Evolutionary conservation across 441 rosid genomes (phyloP).

Genomic region (Omphalea diandra): DNA sequence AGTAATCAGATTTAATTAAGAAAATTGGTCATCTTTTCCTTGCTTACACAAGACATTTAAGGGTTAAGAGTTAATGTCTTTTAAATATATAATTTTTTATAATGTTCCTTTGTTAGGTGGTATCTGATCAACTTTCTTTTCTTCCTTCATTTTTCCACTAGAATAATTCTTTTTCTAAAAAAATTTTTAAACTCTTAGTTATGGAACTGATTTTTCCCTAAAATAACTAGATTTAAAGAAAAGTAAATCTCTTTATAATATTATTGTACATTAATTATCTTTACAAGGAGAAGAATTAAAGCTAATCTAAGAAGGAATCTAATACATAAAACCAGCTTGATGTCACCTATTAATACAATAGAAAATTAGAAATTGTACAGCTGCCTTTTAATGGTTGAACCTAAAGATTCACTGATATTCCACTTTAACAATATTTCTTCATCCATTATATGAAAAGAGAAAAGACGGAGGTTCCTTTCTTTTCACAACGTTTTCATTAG

Average conservation of each 20-base stretch:
- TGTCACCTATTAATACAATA: not conserved
- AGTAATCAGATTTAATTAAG: not conserved
- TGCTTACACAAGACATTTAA: not conserved
- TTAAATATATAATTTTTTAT: not conserved
- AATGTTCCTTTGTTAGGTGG: slow-evolving; percentile 10
- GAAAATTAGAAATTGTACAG: not conserved
- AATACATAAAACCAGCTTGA: not conserved
- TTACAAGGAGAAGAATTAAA: not conserved
- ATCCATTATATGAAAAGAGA: not conserved
- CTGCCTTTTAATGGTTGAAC: no score
- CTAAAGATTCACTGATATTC: not conserved
- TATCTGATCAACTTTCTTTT: slow-evolving; percentile 5
- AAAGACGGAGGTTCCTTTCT: not conserved
- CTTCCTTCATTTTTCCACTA: not conserved
- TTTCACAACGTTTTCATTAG: not conserved
- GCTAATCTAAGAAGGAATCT: not conserved
- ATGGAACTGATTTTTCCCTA: not conserved
- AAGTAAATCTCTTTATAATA: not conserved
- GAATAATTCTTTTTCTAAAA: not conserved
- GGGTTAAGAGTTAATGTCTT: not conserved
- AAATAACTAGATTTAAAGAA: not conserved
- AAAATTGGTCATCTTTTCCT: not conserved
- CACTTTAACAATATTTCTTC: not conserved
- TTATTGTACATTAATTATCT: not conserved
- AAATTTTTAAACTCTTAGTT: not conserved